Evolutionary conservation across 169 alveolate genomes (phyloP), one percentile per base, ranked within the genome.

Genomic region (Plasmodium adleri): DNA sequence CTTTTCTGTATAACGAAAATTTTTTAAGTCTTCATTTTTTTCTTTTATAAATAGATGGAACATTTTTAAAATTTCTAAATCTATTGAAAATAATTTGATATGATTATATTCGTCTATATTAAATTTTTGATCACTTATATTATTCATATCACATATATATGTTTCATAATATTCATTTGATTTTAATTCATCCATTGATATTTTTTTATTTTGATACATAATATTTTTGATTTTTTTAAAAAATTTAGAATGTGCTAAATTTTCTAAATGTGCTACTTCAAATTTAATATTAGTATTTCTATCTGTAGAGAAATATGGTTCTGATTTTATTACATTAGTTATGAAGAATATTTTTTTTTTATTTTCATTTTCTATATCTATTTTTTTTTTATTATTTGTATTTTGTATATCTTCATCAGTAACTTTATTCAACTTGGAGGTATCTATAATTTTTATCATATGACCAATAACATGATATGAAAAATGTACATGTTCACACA

Each of bases 1-100:
- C 26, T 60, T 83, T 15, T 83, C 91, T 2, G 91, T 83, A 13
- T 62, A 83, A 68, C 62, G 85, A 28, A 83, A 83, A 39, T 83
- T 83, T 83, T 83, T 83, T 68, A 83, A 39, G 28, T 83, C 91
- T 83, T 83, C 91, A 9, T 58, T 83, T 83, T 83, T 83, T 43
- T 83, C 91, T 70, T 64, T 83, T 47, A 83, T 54, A 63, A 83
- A 83, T 0, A 67, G 49, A 68, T 67, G 47, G 28, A 83, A 83
- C 6, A 56, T 70, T 83, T 83, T 68, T 47, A 83, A 68, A 17
- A 83, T 20, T 54, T 83, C 74, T 17, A 70, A 1, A 68, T 83
- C 60, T 1, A 67, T 45, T n/a, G 85, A 68, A 63, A 68, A 67
- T 83, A 83, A 83, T 47, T 83, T 83, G 28, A 83, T 68, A 72